These are phyloP conservation scores for Daedaleopsis nitida DNA, from an alignment of 768 basidiomycete genomes.

Conservation along the genomic window DNA sequence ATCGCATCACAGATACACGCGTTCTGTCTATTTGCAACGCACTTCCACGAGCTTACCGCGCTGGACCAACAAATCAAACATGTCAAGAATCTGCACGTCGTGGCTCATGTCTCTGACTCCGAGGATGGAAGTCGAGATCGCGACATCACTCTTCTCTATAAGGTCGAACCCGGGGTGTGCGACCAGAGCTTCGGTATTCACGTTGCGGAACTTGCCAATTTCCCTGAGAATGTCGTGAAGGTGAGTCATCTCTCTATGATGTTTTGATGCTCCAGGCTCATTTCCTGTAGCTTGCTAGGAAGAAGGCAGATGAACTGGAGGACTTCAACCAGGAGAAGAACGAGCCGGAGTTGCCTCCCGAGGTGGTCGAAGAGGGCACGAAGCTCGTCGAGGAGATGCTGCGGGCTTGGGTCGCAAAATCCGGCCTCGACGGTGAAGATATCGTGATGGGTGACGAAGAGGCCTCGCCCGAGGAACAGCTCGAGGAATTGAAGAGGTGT, in stretches of 20 bases:
- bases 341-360: slow-evolving; percentile 50
- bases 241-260: slow-evolving; percentile 39
- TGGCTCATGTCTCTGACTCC: slow-evolving; percentile 78
- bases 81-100: slow-evolving; percentile 94
- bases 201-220: slow-evolving; percentile 96
- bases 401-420: slow-evolving; percentile 57
- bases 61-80: slow-evolving; percentile 84
- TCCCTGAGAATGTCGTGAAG: slow-evolving; percentile 92
- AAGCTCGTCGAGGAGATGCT: slow-evolving; percentile 80
- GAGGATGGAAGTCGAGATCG: slow-evolving; percentile 48
- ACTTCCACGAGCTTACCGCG: slow-evolving; percentile 96
- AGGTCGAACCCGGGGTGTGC: slow-evolving; percentile 81
- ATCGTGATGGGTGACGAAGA: slow-evolving; percentile 54
- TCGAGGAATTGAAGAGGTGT: slow-evolving; percentile 55
- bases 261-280: slow-evolving; percentile 1
- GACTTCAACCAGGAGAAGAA: slow-evolving; percentile 60
- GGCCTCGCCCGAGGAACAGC: slow-evolving; percentile 35
- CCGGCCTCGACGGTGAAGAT: slow-evolving; percentile 41
- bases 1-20: slow-evolving; percentile 91
- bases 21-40: slow-evolving; percentile 96
- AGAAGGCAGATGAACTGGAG: slow-evolving; percentile 90
- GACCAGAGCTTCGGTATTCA: slow-evolving; percentile 99
- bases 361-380: slow-evolving; percentile 78
- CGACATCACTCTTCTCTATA: slow-evolving; percentile 82
- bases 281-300: slow-evolving; percentile 70